Percentiles rank a stretch among this genome's conserved stretches.
Evolutionary conservation across 148 eudicot genomes (phyloP).

Genomic region (Vaccinium myrtillus): DNA sequence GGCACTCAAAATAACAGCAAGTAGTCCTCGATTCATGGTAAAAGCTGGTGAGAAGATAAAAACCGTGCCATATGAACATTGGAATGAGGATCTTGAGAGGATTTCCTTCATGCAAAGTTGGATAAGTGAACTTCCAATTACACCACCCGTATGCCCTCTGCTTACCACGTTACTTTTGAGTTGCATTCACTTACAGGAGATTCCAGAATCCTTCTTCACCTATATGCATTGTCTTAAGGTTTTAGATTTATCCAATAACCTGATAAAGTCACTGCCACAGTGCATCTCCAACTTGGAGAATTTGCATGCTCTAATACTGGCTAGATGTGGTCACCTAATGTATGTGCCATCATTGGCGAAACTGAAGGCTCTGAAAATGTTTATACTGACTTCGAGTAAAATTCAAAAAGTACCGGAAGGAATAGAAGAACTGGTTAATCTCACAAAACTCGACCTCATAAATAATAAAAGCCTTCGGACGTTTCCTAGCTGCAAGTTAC

Average conservation of each 20-base stretch:
- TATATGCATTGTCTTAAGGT: neutral
- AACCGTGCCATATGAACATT: neutral
- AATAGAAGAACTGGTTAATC: neutral
- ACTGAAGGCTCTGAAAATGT: neutral
- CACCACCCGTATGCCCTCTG: neutral
- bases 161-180: neutral
- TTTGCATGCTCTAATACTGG: no score
- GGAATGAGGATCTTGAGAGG: neutral
- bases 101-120: neutral
- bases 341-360: no score
- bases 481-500: neutral
- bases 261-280: no score
- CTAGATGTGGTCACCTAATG: no score
- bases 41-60: neutral
- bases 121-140: neutral
- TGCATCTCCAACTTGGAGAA: neutral
- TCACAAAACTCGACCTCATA: no score
- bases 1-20: neutral
- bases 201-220: neutral
- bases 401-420: neutral
- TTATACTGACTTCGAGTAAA: neutral
- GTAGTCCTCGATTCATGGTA: neutral
- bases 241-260: neutral
- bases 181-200: neutral
- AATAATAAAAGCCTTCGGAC: neutral